Evolutionary conservation across 129 eudicot genomes (phyloP), one percentile per base, ranked within the genome.

Genomic region (Gnaphalium uliginosum): DNA sequence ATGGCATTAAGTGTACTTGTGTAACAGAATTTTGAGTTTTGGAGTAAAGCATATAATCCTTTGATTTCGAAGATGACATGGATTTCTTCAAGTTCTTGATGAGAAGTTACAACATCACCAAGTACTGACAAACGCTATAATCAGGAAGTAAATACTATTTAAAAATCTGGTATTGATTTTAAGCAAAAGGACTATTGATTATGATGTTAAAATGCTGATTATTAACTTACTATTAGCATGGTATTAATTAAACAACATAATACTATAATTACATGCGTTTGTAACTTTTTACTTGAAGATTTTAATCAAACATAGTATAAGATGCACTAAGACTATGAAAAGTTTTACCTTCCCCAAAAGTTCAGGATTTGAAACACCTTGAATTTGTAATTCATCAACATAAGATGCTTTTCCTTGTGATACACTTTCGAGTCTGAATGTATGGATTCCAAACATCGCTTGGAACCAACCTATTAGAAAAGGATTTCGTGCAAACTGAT

Each of bases 381-480:
- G 90, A 54, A 87, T 82, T 69, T 82, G 97, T 33, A 87, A 76
- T 78, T 87, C 89, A 82, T 92, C 96, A 43, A 92, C 90, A 30
- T 83, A 89, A 7, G 91, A 83, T 23, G 90, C 92, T 77, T 81
- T 85, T 59, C 96, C 96, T 74, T 67, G 89, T 57, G 92, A 85
- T 83, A 92, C 81, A 80, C 96, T 87, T 85, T 89, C 96, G 25
- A 92, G 84, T 84, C 87, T 87, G 29, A 92, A 77, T 27, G 96
- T 92, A 76, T 87, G 89, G 5, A 92, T 63, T 22, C 89, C 89
- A 71, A 78, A 85, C 70, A 82, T 68, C 17, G 91, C 88, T 84
- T 91, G 95, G 79, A 91, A 87, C 72, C 92, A 86, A 66, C 92
- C 97, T 91, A 79, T 67, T 50, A 15, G 43, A 41, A 64, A 64